A percentile compares a stretch with the other conserved stretches of the same genome.
phyloP scores from a whole-genome alignment of 148 eudicot genomes.

The Fagopyrum esculentum region DNA sequence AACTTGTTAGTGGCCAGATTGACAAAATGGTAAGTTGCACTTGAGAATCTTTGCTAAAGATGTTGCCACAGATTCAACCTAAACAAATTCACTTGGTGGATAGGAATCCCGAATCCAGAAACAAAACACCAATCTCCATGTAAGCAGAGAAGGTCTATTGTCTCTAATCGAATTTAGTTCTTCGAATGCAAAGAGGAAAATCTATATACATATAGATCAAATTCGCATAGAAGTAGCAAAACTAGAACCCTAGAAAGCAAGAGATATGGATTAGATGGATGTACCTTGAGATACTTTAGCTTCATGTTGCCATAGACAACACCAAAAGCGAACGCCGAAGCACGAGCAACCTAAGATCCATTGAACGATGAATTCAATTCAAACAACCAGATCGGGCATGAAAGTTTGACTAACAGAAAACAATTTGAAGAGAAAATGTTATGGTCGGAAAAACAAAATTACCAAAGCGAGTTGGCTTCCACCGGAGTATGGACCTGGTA shows the following conservation, averaged over 20 bases:
- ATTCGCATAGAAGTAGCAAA: not conserved
- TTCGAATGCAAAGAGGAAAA: not conserved
- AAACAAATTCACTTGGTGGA: not conserved
- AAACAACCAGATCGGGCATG: not conserved
- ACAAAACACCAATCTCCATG: not conserved
- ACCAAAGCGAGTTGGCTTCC: constrained; percentile 70
- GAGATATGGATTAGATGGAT: not conserved
- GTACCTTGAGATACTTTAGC: constrained; percentile 58
- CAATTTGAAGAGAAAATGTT: not conserved
- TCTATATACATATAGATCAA: not conserved
- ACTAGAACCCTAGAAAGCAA: constrained; percentile 4
- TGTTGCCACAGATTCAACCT: not conserved
- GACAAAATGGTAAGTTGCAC: too few species aligned
- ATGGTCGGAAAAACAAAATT: not conserved
- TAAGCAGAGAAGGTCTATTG: not conserved
- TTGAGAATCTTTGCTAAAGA: not conserved
- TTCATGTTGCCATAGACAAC: constrained; percentile 55
- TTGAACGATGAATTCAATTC: not conserved
- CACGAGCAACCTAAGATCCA: constrained; percentile 52
- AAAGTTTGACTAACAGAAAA: not conserved
- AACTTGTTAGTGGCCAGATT: not conserved
- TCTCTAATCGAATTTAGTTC: not conserved
- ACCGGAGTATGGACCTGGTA: constrained; percentile 77
- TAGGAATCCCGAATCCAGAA: not conserved
- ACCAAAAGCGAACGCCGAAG: constrained; percentile 48